A percentile compares a stretch with the other conserved stretches of the same genome.
phyloP scores from a whole-genome alignment of 2,329 filamentous ascomycete species.

The Rhytidhysteron rufulum region DNA sequence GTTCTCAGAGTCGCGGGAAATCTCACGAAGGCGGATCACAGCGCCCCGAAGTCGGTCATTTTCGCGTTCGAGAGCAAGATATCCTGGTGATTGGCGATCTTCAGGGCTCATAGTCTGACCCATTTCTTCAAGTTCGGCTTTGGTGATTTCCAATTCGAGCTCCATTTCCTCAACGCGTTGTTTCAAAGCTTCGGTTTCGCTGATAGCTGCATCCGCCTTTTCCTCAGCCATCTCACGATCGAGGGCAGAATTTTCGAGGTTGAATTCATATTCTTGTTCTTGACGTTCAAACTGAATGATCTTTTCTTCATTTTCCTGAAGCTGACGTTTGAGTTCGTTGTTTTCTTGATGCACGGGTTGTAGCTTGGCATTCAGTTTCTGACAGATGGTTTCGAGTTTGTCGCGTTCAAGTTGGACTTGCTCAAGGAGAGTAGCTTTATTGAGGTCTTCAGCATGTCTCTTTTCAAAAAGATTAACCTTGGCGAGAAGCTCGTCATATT shows the following conservation, averaged over 20 bases:
- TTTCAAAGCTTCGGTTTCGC: constrained; percentile 74
- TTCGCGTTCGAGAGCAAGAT: constrained; percentile 85
- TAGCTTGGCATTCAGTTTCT: constrained; percentile 86
- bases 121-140: constrained; percentile 82
- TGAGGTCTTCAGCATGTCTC: constrained; percentile 78
- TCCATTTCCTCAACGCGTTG: constrained; percentile 77
- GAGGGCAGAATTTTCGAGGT: constrained; percentile 80
- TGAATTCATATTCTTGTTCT: constrained; percentile 79
- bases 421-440: constrained; percentile 76
- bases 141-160: constrained; percentile 80
- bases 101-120: constrained; percentile 82
- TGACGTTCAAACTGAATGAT: constrained; percentile 67
- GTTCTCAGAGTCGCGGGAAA: constrained; percentile 79
- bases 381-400: constrained; percentile 77
- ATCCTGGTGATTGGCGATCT: constrained; percentile 80
- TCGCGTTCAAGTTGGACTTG: constrained; percentile 72
- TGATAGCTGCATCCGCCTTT: constrained; percentile 75
- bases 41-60: constrained; percentile 87
- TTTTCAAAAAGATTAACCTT: constrained; percentile 86
- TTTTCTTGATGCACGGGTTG: constrained; percentile 81
- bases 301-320: constrained; percentile 70
- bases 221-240: constrained; percentile 98
- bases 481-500: constrained; percentile 83
- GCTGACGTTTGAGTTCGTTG: constrained; percentile 66
- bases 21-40: constrained; percentile 76